A percentile compares a stretch with the other conserved stretches of the same genome.
Conservation (phyloP, 495 filamentous ascomycete genomes). For the Trichoderma parareesei region DNA sequence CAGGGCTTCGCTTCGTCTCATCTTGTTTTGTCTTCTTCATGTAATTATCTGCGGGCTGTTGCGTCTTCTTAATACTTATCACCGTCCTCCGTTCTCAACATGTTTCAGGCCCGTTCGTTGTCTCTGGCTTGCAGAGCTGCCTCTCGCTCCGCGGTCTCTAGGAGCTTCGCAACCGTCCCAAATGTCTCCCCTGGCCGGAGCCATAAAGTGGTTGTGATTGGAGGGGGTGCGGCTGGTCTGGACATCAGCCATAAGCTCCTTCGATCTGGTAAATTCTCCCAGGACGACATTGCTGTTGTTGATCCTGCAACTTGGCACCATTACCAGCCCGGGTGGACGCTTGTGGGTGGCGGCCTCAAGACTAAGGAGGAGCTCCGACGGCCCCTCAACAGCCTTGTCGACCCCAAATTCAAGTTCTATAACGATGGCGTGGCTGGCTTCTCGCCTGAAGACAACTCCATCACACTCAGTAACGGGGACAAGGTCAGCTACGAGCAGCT, state of each 20-base stretch:
- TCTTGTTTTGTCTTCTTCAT: not conserved
- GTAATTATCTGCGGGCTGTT: not conserved
- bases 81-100: not conserved
- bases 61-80: not conserved
- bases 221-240: constrained; percentile 55
- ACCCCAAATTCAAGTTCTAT: constrained; percentile 57
- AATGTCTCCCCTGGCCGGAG: constrained; percentile 29
- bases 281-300: constrained; percentile 58
- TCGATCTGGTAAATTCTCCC: constrained; percentile 41
- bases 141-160: not conserved
- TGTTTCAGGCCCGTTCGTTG: not conserved
- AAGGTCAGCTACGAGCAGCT: constrained; percentile 56
- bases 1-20: not conserved
- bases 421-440: constrained; percentile 44
- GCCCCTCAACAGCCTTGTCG: constrained; percentile 44
- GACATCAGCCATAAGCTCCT: constrained; percentile 57
- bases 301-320: constrained; percentile 58
- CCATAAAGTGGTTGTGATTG: constrained; percentile 58
- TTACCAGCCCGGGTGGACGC: constrained; percentile 66
- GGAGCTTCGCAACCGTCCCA: constrained; percentile 34
- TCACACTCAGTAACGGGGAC: constrained; percentile 51
- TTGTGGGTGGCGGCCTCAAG: constrained; percentile 59
- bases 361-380: constrained; percentile 44
- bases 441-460: constrained; percentile 47
- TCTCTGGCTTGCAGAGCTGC: not conserved